Percentiles rank a stretch among this genome's conserved stretches.
phyloP scores from a whole-genome alignment of 73 alveolate genomes.

The Paramecium sonneborni region DNA sequence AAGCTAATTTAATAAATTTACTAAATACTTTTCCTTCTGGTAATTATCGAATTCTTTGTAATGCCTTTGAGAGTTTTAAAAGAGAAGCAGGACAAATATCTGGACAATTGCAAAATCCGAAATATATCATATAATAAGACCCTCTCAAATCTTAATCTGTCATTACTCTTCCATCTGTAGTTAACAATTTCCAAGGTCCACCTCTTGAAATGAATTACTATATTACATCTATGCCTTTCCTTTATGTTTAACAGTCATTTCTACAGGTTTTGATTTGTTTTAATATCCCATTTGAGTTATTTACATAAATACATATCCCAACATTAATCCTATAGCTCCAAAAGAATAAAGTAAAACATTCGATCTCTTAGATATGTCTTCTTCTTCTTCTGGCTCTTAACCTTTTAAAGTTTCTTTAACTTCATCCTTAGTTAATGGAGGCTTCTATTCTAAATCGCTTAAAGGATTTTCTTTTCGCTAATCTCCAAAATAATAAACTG shows the following conservation, averaged over 20 bases:
- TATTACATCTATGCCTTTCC: conserved; percentile 48
- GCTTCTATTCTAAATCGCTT: neutral
- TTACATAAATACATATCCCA: conserved; percentile 48
- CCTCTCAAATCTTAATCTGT: conserved; percentile 81
- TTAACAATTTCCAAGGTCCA: conserved; percentile 83
- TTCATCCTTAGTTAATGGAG: neutral
- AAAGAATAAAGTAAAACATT: neutral
- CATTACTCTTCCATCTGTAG: conserved; percentile 79
- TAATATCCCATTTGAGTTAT: neutral
- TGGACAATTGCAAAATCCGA: conserved; percentile 92
- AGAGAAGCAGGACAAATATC: conserved; percentile 91
- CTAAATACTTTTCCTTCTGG: conserved; percentile 64
- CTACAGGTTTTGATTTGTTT: conserved; percentile 11
- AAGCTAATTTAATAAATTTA: conserved; percentile 32
- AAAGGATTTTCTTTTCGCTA: no score
- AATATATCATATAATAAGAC: conserved; percentile 79
- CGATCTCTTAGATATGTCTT: neutral
- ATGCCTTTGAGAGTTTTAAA: conserved; percentile 74
- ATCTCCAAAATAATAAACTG: neutral
- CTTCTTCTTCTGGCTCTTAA: neutral
- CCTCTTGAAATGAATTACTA: conserved; percentile 63
- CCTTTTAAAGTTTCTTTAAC: neutral
- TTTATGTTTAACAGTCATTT: conserved; percentile 10
- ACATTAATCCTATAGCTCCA: neutral
- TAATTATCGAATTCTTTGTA: conserved; percentile 38